Evolutionary conservation across 768 basidiomycete genomes (phyloP).

Genomic region (Leucosporidium scottii): DNA sequence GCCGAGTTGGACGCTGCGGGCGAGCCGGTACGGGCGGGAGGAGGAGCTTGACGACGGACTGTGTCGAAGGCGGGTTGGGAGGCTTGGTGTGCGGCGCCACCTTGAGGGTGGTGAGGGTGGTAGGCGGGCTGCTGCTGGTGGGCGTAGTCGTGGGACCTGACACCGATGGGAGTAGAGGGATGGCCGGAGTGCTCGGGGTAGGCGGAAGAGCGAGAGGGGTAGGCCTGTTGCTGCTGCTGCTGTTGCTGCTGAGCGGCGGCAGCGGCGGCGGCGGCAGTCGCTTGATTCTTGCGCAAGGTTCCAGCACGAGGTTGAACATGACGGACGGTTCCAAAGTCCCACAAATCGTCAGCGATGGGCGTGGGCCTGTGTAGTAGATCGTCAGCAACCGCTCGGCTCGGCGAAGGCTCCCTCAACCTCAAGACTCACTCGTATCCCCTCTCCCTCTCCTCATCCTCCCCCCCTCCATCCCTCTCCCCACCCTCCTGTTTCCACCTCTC

Average conservation of each 20-base stretch:
- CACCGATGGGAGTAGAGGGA: not conserved
- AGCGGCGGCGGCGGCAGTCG: slow-evolving; percentile 54
- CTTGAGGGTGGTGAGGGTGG: not conserved
- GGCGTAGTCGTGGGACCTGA: slow-evolving; percentile 17
- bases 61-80: slow-evolving; percentile 12
- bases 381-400: not conserved
- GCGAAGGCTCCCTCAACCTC: slow-evolving; percentile 22
- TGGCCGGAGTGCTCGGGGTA: not conserved
- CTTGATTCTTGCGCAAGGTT: slow-evolving; percentile 33
- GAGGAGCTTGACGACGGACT: slow-evolving; percentile 4
- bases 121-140: not conserved
- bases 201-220: not conserved
- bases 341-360: slow-evolving; percentile 62
- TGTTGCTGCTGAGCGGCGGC: slow-evolving; percentile 36
- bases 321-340: slow-evolving; percentile 96
- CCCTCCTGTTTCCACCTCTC: slow-evolving; percentile 90
- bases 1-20: not conserved
- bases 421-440: slow-evolving; percentile 50
- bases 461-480: slow-evolving; percentile 66
- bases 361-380: slow-evolving; percentile 23
- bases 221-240: too few species aligned
- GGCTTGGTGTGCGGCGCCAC: too few species aligned
- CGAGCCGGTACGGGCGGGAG: not conserved
- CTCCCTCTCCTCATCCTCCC: slow-evolving; percentile 47
- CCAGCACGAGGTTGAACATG: slow-evolving; percentile 49